Evolutionary conservation across 345 rosid species (phyloP), one percentile per base, ranked within the genome.

Genomic region (Acer saccharum): DNA sequence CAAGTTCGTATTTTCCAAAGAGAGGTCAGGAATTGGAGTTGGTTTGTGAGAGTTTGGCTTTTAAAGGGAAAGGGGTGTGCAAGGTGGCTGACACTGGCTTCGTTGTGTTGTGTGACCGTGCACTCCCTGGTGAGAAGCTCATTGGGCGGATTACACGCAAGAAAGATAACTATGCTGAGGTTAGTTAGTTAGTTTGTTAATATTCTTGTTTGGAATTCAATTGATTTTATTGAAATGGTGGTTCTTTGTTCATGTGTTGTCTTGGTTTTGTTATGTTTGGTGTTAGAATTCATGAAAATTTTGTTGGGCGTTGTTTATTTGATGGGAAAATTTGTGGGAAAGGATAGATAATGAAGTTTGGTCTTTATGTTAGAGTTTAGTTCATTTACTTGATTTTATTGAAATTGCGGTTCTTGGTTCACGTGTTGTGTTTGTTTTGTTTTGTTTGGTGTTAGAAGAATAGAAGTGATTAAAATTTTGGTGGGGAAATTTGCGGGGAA

Each of bases 71-170:
- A 82, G 98, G 99, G 9, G 81, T 93, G 50, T 95, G 98, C 63
- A 92, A 91, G 82, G 97, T 86, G 71, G 84, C 84, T 3, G 96
- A 88, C 23, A 89, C 97, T 61, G 99, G 99, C 64, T 90, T 89
- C 79, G 91, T 95, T 74, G 89, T 92, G 72, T 82, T 93, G 91
- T 93, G 97, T 80, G 94, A 91, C 84, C 90, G 97, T 50, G 97
- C 95, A 17, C 93, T 95, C 52, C 97, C 98, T 39, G 97, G 99
- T 32, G 99, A 95, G 79, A 89, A 95, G 66, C 92, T 95, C 84
- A 68, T 93, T 66, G 98, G 99, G 46, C 91, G 98, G 52, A 88
- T 95, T 80, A 90, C 94, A 44, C 92, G 96, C 74, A 86, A 84
- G 73, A 93, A 92, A 83, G 97, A 93, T 41, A 90, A 76, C 71